These are phyloP conservation scores for Salix exigua DNA, from an alignment of 345 rosid genomes.

Conservation along the genomic window DNA sequence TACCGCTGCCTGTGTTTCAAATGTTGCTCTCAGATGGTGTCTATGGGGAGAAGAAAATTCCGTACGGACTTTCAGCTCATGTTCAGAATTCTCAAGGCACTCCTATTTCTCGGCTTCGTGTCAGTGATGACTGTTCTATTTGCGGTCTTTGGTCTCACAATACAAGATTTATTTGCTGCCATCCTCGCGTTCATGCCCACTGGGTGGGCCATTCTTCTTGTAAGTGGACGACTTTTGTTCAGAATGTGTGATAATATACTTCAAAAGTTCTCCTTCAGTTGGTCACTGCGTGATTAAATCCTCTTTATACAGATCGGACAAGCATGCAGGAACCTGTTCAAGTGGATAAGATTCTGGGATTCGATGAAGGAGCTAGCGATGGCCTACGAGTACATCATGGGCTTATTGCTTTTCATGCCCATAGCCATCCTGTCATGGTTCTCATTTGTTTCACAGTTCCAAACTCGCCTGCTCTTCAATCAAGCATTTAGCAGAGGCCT, in stretches of 20 bases:
- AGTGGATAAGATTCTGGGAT: slow-evolving; percentile 63
- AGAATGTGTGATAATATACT: not conserved
- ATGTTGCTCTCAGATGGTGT: slow-evolving; percentile 55
- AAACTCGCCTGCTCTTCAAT: slow-evolving; percentile 84
- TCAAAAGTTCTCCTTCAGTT: not conserved
- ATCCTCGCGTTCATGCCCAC: slow-evolving; percentile 79
- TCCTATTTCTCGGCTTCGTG: slow-evolving; percentile 78
- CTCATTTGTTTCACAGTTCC: slow-evolving; percentile 87
- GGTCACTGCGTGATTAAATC: not conserved
- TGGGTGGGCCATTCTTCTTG: slow-evolving; percentile 90
- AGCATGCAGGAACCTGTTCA: slow-evolving; percentile 49
- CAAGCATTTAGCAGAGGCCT: slow-evolving; percentile 96
- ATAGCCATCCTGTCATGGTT: slow-evolving; percentile 73
- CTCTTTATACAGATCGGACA: slow-evolving; percentile 55
- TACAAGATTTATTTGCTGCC: slow-evolving; percentile 68
- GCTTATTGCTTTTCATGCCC: slow-evolving; percentile 62
- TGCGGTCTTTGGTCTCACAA: slow-evolving; percentile 57
- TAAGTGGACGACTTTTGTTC: slow-evolving; percentile 35
- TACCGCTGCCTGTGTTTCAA: not conserved
- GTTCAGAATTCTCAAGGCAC: slow-evolving; percentile 92
- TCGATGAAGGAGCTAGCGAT: slow-evolving; percentile 83
- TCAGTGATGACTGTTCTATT: slow-evolving; percentile 82
- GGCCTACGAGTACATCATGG: slow-evolving; percentile 85
- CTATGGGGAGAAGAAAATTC: slow-evolving; percentile 76
- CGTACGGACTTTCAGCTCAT: slow-evolving; percentile 78